Conservation (phyloP, 1,284 basidiomycete genomes). For the Ustilago tritici region DNA sequence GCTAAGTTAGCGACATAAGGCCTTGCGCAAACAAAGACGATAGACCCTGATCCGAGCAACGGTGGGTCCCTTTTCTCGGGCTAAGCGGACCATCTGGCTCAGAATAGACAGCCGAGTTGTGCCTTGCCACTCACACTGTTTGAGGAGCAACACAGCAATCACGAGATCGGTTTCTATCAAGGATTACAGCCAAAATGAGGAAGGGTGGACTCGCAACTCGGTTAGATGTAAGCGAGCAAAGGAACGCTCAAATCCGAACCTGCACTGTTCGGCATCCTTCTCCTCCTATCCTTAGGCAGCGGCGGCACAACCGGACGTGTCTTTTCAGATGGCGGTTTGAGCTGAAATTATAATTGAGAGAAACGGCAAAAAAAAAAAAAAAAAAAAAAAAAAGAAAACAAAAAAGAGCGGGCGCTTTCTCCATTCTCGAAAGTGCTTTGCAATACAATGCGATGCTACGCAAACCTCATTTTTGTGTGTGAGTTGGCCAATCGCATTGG, state of each 20-base stretch:
- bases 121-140: neutral
- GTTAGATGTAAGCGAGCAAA: constrained; percentile 34
- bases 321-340: neutral
- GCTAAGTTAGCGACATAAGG: neutral
- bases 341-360: neutral
- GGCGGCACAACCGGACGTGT: constrained; percentile 4
- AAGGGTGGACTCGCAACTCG: constrained; percentile 13
- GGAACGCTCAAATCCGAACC: constrained; percentile 27
- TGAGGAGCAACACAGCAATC: constrained; percentile 3
- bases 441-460: constrained; percentile 12
- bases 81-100: constrained; percentile 7
- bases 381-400: too few relatives aligned
- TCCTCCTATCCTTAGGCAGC: constrained; percentile 1
- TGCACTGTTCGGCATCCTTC: neutral
- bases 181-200: constrained; percentile 2
- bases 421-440: constrained; percentile 14
- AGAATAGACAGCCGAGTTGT: neutral
- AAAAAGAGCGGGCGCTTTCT: too few relatives aligned
- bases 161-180: neutral
- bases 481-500: constrained; percentile 12
- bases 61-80: constrained; percentile 1
- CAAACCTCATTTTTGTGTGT: neutral
- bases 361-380: too few relatives aligned
- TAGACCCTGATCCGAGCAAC: neutral
- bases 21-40: neutral